These are phyloP conservation scores for Colletotrichum simmondsii DNA, from an alignment of 2,329 filamentous ascomycete species.

Conservation along the genomic window DNA sequence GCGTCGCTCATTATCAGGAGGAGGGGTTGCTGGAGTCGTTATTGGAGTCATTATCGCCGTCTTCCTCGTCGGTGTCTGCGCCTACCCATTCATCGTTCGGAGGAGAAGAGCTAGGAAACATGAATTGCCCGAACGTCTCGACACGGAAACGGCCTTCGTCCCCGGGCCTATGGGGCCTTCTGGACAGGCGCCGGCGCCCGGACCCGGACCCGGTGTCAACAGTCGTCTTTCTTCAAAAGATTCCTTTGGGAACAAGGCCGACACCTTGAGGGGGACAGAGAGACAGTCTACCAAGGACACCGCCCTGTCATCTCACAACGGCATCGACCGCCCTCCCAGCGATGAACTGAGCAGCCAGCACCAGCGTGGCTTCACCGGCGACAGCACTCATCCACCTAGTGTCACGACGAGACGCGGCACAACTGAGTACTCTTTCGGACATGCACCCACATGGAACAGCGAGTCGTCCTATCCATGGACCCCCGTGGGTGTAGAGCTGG, in stretches of 20 bases:
- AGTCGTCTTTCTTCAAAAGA: conserved; percentile 26
- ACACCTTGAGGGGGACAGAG: conserved; percentile 15
- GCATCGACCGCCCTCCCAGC: conserved; percentile 8
- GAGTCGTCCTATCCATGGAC: conserved; percentile 31
- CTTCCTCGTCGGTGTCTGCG: conserved; percentile 47
- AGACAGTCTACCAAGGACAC: conserved; percentile 24
- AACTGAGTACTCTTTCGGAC: conserved; percentile 28
- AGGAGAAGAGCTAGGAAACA: conserved; percentile 42
- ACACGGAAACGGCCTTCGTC: conserved; percentile 44
- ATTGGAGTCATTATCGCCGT: conserved; percentile 45
- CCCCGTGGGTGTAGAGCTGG: conserved; percentile 30
- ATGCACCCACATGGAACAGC: conserved; percentile 31
- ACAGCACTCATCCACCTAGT: conserved; percentile 22
- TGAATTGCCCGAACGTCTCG: conserved; percentile 36
- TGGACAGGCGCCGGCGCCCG: conserved; percentile 39
- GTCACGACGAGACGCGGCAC: conserved; percentile 24
- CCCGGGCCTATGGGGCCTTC: conserved; percentile 40
- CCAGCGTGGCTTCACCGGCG: conserved; percentile 22
- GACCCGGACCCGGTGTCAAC: conserved; percentile 15
- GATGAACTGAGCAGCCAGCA: conserved; percentile 10
- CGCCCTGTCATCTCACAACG: conserved; percentile 17
- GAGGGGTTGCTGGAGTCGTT: conserved; percentile 50
- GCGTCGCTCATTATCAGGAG: conserved; percentile 44
- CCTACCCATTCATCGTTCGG: conserved; percentile 52
- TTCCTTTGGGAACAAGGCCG: conserved; percentile 22